phyloP scores from a whole-genome alignment of 2,329 filamentous ascomycete species.

The Talaromyces sp. region DNA sequence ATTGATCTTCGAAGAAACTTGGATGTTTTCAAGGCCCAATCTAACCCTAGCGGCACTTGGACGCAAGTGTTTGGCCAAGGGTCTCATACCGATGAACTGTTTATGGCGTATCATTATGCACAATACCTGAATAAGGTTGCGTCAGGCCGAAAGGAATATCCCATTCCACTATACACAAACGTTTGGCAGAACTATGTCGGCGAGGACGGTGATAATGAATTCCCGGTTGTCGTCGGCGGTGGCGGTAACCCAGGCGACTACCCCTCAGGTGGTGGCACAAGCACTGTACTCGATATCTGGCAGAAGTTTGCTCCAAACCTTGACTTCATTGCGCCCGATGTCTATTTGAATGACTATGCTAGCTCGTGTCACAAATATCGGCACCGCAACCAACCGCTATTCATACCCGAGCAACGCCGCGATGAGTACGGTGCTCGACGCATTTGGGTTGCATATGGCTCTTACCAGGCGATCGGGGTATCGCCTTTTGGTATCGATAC shows the following conservation, averaged over 20 bases:
- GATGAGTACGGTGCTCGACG: slow-evolving; percentile 49
- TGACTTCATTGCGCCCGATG: slow-evolving; percentile 52
- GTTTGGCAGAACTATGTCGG: slow-evolving; percentile 51
- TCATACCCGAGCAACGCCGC: slow-evolving; percentile 53
- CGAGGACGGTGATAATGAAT: slow-evolving; percentile 33
- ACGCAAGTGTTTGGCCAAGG: slow-evolving; percentile 44
- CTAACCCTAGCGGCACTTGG: slow-evolving; percentile 35
- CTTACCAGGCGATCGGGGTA: slow-evolving; percentile 38
- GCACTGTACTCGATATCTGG: slow-evolving; percentile 52
- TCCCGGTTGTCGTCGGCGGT: slow-evolving; percentile 46
- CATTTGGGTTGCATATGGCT: slow-evolving; percentile 44
- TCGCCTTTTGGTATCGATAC: slow-evolving; percentile 50
- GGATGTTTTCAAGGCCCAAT: slow-evolving; percentile 27
- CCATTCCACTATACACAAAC: slow-evolving; percentile 50
- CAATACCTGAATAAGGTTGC: slow-evolving; percentile 47
- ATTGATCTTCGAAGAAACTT: slow-evolving; percentile 30
- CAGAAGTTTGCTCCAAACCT: slow-evolving; percentile 46
- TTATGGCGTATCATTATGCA: slow-evolving; percentile 53
- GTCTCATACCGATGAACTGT: slow-evolving; percentile 47
- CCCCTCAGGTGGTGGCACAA: slow-evolving; percentile 51
- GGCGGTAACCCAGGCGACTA: slow-evolving; percentile 50
- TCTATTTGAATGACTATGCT: slow-evolving; percentile 52
- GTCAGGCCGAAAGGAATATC: slow-evolving; percentile 46
- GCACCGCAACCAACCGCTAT: slow-evolving; percentile 47
- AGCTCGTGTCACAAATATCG: slow-evolving; percentile 46